Evolutionary conservation across 257 asterid genomes (phyloP).

Genomic region (Lavandula angustifolia): DNA sequence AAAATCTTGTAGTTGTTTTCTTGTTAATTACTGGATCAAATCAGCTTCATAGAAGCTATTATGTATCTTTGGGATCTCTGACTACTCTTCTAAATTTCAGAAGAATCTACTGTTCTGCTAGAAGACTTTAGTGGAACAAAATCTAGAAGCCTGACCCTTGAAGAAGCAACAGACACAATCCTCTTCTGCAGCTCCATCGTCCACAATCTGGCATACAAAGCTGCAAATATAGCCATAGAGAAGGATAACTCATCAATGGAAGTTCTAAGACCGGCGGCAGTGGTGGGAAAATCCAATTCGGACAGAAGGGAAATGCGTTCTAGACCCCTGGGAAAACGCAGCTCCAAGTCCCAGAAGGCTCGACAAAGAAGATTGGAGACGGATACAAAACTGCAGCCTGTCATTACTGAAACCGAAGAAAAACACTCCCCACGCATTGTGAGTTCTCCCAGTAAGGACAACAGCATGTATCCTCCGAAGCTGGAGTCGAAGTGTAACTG

Average conservation of each 20-base stretch:
- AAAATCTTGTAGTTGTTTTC: too few relatives aligned
- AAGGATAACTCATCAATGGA: slow-evolving; percentile 56
- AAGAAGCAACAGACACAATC: slow-evolving; percentile 93
- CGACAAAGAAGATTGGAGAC: slow-evolving; percentile 51
- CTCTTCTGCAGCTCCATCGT: slow-evolving; percentile 96
- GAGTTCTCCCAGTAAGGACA: slow-evolving; percentile 52
- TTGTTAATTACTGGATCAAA: not conserved
- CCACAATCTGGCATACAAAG: slow-evolving; percentile 78
- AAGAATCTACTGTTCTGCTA: slow-evolving; percentile 59
- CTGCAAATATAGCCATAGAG: slow-evolving; percentile 75
- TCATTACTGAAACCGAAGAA: slow-evolving; percentile 39
- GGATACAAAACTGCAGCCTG: slow-evolving; percentile 48
- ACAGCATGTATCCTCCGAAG: slow-evolving; percentile 69
- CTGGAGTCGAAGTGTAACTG: slow-evolving; percentile 96
- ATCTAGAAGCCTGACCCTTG: slow-evolving; percentile 71
- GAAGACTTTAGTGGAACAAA: slow-evolving; percentile 49
- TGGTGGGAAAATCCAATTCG: slow-evolving; percentile 49
- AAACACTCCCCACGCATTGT: slow-evolving; percentile 47
- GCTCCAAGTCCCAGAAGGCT: slow-evolving; percentile 60
- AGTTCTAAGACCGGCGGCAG: slow-evolving; percentile 47
- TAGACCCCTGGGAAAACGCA: slow-evolving; percentile 53
- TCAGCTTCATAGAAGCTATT: not conserved
- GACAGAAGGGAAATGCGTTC: slow-evolving; percentile 55
- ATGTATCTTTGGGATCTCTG: slow-evolving; percentile 9
- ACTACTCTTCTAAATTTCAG: slow-evolving; percentile 43